Percentiles rank a stretch among this genome's conserved stretches.
phyloP scores from a whole-genome alignment of 2,329 filamentous ascomycete genomes.

The Ophiostoma triangulosporum region DNA sequence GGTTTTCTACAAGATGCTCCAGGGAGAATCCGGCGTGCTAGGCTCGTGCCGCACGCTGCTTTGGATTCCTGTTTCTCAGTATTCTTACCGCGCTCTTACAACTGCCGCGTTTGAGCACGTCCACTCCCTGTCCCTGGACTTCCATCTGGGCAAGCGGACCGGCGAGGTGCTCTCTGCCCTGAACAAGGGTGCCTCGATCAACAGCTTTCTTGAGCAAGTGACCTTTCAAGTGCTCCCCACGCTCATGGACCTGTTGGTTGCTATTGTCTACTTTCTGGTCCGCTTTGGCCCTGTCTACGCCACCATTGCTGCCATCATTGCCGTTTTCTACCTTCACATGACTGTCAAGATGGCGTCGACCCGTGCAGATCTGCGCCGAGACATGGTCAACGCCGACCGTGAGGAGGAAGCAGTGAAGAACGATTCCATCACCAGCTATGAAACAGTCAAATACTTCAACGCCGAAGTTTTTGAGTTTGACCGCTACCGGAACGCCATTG shows the following conservation, averaged over 20 bases:
- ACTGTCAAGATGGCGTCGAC: conserved; percentile 94
- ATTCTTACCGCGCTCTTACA: conserved; percentile 87
- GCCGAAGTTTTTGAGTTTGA: conserved; percentile 67
- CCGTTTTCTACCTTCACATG: conserved; percentile 91
- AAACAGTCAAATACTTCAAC: conserved; percentile 87
- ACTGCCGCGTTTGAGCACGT: conserved; percentile 96
- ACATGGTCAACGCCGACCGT: conserved; percentile 89
- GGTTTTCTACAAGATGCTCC: conserved; percentile 65
- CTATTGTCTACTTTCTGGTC: conserved; percentile 67
- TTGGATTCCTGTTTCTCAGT: conserved; percentile 95
- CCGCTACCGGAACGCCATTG: conserved; percentile 58
- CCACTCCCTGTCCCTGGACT: conserved; percentile 86
- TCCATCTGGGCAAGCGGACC: conserved; percentile 91
- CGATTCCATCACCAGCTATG: conserved; percentile 97
- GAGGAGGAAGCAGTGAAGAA: conserved; percentile 98
- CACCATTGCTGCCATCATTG: conserved; percentile 76
- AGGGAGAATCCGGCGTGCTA: conserved; percentile 78
- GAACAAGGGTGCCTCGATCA: conserved; percentile 92
- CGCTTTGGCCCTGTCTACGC: conserved; percentile 81
- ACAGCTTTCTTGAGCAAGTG: conserved; percentile 89
- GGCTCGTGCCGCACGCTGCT: conserved; percentile 70
- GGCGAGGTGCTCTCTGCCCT: conserved; percentile 91
- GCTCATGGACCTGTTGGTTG: conserved; percentile 77
- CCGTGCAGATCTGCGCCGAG: conserved; percentile 74
- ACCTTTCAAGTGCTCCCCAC: conserved; percentile 94